A percentile compares a stretch with the other conserved stretches of the same genome.
phyloP scores from a whole-genome alignment of 768 basidiomycete species.

The Asterophora lycoperdoides region DNA sequence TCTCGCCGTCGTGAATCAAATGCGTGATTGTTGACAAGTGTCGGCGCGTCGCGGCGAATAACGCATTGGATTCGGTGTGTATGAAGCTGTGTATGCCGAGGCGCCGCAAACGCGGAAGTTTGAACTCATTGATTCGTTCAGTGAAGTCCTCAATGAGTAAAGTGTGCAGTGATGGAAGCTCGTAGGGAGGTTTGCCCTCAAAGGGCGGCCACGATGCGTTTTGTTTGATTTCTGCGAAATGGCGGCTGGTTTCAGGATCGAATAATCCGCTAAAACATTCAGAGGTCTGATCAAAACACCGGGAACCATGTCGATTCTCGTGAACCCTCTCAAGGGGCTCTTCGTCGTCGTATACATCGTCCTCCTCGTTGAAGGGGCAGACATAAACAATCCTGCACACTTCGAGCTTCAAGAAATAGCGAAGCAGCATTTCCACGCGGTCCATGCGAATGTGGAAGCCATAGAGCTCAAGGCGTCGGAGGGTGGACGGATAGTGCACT shows the following conservation, averaged over 20 bases:
- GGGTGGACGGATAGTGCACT: background rate
- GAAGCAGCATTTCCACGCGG: background rate
- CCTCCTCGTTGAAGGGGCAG: background rate
- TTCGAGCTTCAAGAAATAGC: conserved; percentile 3
- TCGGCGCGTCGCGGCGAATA: too few species aligned
- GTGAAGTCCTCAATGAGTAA: background rate
- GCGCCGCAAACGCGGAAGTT: background rate
- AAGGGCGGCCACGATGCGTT: background rate
- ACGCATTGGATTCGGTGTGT: too few species aligned
- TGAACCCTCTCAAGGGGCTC: background rate
- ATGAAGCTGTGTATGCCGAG: background rate
- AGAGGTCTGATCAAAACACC: too few species aligned
- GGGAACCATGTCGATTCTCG: too few species aligned
- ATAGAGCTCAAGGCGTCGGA: background rate
- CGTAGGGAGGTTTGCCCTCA: background rate
- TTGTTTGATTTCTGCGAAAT: background rate
- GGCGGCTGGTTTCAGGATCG: background rate
- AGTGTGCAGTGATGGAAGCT: conserved; percentile 1
- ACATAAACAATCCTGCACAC: background rate
- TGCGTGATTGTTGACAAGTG: too few species aligned
- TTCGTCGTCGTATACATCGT: background rate
- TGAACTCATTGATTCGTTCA: background rate
- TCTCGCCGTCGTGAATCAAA: too few species aligned
- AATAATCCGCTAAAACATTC: background rate
- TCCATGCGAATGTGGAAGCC: conserved; percentile 5